phyloP scores from a whole-genome alignment of 306 rosid species.

The Ziziphus jujuba region DNA sequence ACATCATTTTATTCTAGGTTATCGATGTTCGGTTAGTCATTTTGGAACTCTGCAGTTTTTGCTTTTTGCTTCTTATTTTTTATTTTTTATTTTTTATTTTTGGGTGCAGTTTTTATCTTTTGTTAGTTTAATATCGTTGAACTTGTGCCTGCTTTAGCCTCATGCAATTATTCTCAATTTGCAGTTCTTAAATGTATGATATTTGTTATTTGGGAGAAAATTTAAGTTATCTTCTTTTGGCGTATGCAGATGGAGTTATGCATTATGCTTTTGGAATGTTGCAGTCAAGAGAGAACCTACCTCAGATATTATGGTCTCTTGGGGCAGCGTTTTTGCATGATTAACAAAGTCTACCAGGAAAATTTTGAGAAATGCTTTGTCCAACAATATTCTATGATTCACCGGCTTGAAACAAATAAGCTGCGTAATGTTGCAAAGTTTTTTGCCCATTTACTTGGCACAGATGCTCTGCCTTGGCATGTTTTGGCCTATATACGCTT shows the following conservation, averaged over 20 bases:
- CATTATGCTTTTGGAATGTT: conserved; percentile 78
- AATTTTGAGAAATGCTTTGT: conserved; percentile 91
- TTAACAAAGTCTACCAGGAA: conserved; percentile 84
- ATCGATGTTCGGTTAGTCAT: background rate
- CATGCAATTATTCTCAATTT: too few species aligned
- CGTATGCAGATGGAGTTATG: conserved; percentile 67
- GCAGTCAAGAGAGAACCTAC: conserved; percentile 82
- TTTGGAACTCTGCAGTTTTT: background rate
- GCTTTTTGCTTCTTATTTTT: too few species aligned
- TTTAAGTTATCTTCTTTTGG: conserved; percentile 17
- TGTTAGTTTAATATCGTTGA: too few species aligned
- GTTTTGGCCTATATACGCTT: conserved; percentile 57
- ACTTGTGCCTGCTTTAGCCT: background rate
- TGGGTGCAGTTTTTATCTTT: too few species aligned
- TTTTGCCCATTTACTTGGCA: conserved; percentile 71
- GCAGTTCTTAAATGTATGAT: too few species aligned
- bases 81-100: too few species aligned
- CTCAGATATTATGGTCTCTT: conserved; percentile 71
- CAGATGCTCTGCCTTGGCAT: conserved; percentile 76
- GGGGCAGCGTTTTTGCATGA: conserved; percentile 87
- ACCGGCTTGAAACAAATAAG: conserved; percentile 65
- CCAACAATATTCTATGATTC: conserved; percentile 90
- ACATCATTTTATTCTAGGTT: background rate
- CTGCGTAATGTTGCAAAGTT: conserved; percentile 70
- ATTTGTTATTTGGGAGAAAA: background rate